These are phyloP conservation scores for Fusarium tanahbumbuense DNA, from an alignment of 2,329 filamentous ascomycete species.

Conservation along the genomic window DNA sequence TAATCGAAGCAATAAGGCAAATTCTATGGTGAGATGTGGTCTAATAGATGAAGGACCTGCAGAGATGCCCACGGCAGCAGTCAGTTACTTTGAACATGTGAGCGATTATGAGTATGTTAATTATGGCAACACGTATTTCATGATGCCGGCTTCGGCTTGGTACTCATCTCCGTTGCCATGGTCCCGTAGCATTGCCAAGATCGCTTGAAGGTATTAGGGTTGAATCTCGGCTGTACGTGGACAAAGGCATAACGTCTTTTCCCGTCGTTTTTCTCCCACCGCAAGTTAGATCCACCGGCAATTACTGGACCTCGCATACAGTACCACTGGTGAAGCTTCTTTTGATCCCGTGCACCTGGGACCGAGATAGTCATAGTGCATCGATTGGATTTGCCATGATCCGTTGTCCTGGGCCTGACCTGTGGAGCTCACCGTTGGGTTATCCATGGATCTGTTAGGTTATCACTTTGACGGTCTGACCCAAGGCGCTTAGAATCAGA, in stretches of 20 bases:
- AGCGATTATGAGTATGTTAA: background rate
- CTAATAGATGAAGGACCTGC: background rate
- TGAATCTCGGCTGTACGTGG: conserved; percentile 38
- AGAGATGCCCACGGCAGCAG: background rate
- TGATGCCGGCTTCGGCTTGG: conserved; percentile 15
- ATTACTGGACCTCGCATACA: conserved; percentile 31
- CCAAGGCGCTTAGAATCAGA: conserved; percentile 43
- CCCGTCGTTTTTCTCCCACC: conserved; percentile 24
- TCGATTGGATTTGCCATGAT: background rate
- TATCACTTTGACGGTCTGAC: conserved; percentile 28
- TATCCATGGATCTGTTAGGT: background rate
- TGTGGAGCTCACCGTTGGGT: conserved; percentile 26
- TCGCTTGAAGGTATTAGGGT: conserved; percentile 24
- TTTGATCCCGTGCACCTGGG: conserved; percentile 35
- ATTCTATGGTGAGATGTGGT: conserved; percentile 24
- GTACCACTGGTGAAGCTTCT: conserved; percentile 17
- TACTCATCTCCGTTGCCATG: conserved; percentile 8
- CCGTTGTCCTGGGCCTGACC: conserved; percentile 15
- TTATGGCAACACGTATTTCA: background rate
- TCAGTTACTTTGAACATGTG: background rate
- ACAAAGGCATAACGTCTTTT: conserved; percentile 17
- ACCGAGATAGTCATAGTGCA: conserved; percentile 1
- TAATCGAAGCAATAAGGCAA: conserved; percentile 29
- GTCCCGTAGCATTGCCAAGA: conserved; percentile 35
- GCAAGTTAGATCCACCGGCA: conserved; percentile 33